phyloP scores from a whole-genome alignment of 768 basidiomycete genomes.

The Mycena indigotica region DNA sequence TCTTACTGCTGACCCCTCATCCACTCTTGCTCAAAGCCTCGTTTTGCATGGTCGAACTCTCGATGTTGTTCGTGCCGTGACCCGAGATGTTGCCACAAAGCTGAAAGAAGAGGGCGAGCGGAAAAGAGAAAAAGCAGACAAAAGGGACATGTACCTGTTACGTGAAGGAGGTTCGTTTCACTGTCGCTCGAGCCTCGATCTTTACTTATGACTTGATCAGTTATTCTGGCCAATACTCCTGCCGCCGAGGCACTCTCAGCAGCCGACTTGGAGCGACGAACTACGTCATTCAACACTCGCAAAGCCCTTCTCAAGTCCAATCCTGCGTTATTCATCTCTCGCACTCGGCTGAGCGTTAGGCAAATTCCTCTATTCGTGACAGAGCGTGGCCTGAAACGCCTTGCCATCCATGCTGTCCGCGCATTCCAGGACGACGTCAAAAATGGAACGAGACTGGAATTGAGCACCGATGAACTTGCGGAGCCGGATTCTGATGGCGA shows the following conservation, averaged over 20 bases:
- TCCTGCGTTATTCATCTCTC: slow-evolving; percentile 92
- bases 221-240: slow-evolving; percentile 86
- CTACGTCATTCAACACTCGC: slow-evolving; percentile 83
- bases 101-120: slow-evolving; percentile 88
- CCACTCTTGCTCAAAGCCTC: slow-evolving; percentile 75
- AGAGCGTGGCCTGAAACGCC: slow-evolving; percentile 85
- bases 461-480: slow-evolving; percentile 73
- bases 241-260: slow-evolving; percentile 70
- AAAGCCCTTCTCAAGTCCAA: slow-evolving; percentile 83
- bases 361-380: slow-evolving; percentile 90
- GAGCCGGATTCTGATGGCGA: slow-evolving; percentile 30
- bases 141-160: slow-evolving; percentile 93
- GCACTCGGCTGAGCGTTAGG: slow-evolving; percentile 90
- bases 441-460: slow-evolving; percentile 53
- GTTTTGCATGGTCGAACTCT: slow-evolving; percentile 92
- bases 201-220: slow-evolving; percentile 41
- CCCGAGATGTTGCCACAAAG: slow-evolving; percentile 83
- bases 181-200: background rate
- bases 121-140: slow-evolving; percentile 86
- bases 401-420: slow-evolving; percentile 79
- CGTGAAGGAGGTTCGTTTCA: slow-evolving; percentile 80
- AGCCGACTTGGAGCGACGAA: slow-evolving; percentile 84
- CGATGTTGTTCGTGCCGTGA: slow-evolving; percentile 88
- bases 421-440: slow-evolving; percentile 81
- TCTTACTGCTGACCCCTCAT: slow-evolving; percentile 91